A percentile compares a stretch with the other conserved stretches of the same genome.
Conservation (phyloP, 2,329 filamentous ascomycete genomes). For the Fusarium sp. region DNA sequence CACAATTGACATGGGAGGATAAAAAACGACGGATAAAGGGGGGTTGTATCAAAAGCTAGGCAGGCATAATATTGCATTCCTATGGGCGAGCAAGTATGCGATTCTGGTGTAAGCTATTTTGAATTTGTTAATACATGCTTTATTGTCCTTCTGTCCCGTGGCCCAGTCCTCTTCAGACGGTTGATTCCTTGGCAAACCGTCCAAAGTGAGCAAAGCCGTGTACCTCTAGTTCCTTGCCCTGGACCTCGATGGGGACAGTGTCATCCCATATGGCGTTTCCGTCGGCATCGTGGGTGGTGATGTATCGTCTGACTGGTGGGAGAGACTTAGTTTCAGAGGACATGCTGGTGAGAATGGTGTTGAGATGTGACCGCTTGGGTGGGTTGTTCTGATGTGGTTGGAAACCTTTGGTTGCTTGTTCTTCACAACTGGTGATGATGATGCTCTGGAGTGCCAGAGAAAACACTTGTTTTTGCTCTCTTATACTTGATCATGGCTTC, state of each 20-base stretch:
- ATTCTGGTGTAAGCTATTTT: background rate
- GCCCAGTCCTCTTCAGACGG: background rate
- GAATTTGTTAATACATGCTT: background rate
- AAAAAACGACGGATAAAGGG: background rate
- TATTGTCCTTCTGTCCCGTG: background rate
- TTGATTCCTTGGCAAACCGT: conserved; percentile 33
- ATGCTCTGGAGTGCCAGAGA: background rate
- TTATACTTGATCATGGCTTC: background rate
- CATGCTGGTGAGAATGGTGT: conserved; percentile 14
- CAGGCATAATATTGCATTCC: conserved; percentile 2
- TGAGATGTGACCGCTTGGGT: background rate
- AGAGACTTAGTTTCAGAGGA: conserved; percentile 29
- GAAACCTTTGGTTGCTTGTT: background rate
- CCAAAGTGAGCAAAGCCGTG: conserved; percentile 39
- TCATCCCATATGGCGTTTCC: conserved; percentile 37
- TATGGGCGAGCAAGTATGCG: background rate
- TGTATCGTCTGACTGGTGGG: conserved; percentile 33
- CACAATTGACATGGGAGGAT: background rate
- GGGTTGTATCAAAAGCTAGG: conserved; percentile 1
- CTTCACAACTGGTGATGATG: background rate
- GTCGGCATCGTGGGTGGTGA: conserved; percentile 37
- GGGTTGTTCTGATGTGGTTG: background rate
- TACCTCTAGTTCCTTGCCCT: conserved; percentile 37
- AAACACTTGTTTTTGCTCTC: conserved; percentile 2
- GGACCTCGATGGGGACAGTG: conserved; percentile 26